Percentiles rank a stretch among this genome's conserved stretches.
Conservation (phyloP, 2,329 filamentous ascomycete species). For the Fusarium coffeatum region DNA sequence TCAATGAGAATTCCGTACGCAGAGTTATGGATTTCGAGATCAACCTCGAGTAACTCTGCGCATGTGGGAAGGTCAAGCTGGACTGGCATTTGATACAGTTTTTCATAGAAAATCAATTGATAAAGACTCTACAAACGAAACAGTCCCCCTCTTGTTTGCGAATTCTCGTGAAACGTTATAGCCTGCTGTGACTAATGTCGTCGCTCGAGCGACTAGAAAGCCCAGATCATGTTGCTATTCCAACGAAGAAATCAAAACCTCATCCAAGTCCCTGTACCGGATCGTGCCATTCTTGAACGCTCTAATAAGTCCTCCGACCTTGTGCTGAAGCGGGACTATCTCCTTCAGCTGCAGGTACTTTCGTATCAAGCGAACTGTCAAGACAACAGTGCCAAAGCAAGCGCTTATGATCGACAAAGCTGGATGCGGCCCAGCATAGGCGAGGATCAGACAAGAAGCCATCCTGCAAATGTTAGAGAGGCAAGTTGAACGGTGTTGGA, state of each 20-base stretch:
- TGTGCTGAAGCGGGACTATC: background rate
- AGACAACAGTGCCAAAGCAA: accelerated
- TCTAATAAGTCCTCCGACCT: background rate
- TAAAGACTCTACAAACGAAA: too few relatives aligned
- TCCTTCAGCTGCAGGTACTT: background rate
- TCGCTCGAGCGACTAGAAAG: too few relatives aligned
- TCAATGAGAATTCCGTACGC: too few relatives aligned
- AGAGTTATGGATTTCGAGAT: too few relatives aligned
- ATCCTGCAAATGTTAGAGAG: background rate
- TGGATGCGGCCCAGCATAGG: background rate
- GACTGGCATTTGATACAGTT: too few relatives aligned
- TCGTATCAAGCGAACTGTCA: accelerated
- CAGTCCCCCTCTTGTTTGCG: too few relatives aligned
- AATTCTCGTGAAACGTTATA: too few relatives aligned
- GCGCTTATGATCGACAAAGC: accelerated
- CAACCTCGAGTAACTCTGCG: too few relatives aligned
- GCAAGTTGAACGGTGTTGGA: accelerated
- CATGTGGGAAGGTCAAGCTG: too few relatives aligned
- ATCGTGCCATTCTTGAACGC: conserved; percentile 26
- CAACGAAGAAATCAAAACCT: background rate
- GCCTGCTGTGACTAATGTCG: too few relatives aligned
- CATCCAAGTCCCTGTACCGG: background rate
- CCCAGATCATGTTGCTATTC: background rate
- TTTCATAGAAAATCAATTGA: too few relatives aligned
- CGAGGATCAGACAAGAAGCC: background rate